phyloP scores from a whole-genome alignment of 441 rosid genomes.

The Breynia disticha region DNA sequence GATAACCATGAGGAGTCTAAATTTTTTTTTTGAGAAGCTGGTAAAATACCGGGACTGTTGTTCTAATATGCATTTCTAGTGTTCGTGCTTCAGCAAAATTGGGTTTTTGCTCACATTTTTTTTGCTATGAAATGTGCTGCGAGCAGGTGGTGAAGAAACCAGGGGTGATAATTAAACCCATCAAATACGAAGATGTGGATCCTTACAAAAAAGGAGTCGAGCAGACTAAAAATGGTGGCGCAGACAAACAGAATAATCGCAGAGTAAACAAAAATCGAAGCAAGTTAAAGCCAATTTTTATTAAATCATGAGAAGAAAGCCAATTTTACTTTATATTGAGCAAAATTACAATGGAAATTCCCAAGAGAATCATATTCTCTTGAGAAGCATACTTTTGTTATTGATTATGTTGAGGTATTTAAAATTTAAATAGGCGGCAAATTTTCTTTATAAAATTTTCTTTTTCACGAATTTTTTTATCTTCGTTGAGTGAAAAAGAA shows the following conservation, averaged over 20 bases:
- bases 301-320: slow-evolving; percentile 16
- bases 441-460: too few species aligned
- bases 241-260: slow-evolving; percentile 16
- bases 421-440: too few species aligned
- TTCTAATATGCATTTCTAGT: background rate
- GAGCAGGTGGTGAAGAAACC: slow-evolving; percentile 68
- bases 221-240: slow-evolving; percentile 9
- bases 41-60: too few species aligned
- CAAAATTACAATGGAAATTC: too few species aligned
- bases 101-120: background rate
- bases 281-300: slow-evolving; percentile 19
- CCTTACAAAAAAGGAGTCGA: slow-evolving; percentile 35
- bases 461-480: too few species aligned
- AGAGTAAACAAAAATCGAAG: slow-evolving; percentile 10
- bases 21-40: too few species aligned
- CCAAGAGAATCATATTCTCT: too few species aligned
- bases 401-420: too few species aligned
- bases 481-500: too few species aligned
- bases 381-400: too few species aligned
- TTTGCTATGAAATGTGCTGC: background rate
- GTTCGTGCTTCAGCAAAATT: background rate
- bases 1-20: too few species aligned
- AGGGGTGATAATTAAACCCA: slow-evolving; percentile 69
- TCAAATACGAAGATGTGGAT: slow-evolving; percentile 54
- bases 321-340: too few species aligned